Percentiles rank a stretch among this genome's conserved stretches.
These are phyloP conservation scores for Candida krabiensis DNA, from an alignment of 805 yeast species.

Conservation along the genomic window DNA sequence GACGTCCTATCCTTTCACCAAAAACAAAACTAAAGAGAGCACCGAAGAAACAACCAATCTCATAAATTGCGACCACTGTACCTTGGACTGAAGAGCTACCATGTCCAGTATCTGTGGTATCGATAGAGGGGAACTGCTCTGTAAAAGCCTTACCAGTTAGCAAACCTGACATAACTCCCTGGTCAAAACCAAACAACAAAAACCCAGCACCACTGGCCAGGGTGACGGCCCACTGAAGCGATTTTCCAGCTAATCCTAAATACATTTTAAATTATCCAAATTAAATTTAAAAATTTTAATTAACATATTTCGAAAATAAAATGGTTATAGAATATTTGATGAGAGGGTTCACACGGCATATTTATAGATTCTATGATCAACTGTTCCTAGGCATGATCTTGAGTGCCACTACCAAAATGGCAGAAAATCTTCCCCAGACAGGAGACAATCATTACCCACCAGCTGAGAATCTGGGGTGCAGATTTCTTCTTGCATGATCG, in stretches of 20 bases:
- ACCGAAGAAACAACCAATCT: slow-evolving; percentile 47
- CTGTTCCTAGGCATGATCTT: too few species aligned
- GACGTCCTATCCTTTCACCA: slow-evolving; percentile 58
- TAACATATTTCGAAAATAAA: too few species aligned
- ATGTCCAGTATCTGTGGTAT: slow-evolving; percentile 16
- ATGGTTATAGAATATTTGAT: too few species aligned
- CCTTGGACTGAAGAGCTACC: slow-evolving; percentile 39
- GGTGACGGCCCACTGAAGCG: slow-evolving; percentile 20
- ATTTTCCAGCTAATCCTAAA: slow-evolving; percentile 13
- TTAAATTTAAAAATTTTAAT: too few species aligned
- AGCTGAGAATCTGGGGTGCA: slow-evolving; percentile 6
- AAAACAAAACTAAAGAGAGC: slow-evolving; percentile 41
- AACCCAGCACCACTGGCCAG: slow-evolving; percentile 45
- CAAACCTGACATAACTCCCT: slow-evolving; percentile 66
- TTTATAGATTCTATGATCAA: too few species aligned
- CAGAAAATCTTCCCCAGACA: slow-evolving; percentile 1
- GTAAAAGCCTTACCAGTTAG: slow-evolving; percentile 58
- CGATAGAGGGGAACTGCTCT: slow-evolving; percentile 50
- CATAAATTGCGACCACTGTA: slow-evolving; percentile 49
- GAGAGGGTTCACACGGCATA: too few species aligned
- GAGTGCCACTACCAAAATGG: too few species aligned
- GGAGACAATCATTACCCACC: slow-evolving; percentile 1
- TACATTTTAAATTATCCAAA: slow-evolving; percentile 12
- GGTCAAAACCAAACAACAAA: slow-evolving; percentile 64
- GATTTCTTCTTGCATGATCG: slow-evolving; percentile 2